Conservation (phyloP, 169 alveolate species). For the Perkinsus chesapeaki region DNA sequence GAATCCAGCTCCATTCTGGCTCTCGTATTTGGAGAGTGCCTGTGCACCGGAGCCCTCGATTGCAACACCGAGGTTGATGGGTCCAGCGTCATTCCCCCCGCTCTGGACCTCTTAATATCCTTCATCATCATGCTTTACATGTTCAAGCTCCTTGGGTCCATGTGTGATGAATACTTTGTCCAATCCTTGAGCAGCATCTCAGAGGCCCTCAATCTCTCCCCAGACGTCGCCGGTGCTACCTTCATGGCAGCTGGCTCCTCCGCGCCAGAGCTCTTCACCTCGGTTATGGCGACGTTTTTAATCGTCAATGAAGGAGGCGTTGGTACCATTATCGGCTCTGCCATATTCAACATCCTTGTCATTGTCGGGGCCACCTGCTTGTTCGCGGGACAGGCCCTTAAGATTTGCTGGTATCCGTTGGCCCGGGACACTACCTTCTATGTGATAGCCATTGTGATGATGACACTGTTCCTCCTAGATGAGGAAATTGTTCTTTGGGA, state of each 20-base stretch:
- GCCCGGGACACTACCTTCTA: constrained; percentile 17
- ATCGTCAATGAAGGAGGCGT: constrained; percentile 16
- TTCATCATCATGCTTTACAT: not conserved
- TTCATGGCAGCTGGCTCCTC: constrained; percentile 26
- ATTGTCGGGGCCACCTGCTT: constrained; percentile 25
- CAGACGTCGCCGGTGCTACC: constrained; percentile 35
- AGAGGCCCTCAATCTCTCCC: not conserved
- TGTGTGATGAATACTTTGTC: not conserved
- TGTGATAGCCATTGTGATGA: not conserved
- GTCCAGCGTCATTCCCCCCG: not conserved
- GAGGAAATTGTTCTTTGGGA: not conserved
- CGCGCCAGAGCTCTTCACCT: constrained; percentile 33
- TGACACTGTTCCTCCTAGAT: not conserved
- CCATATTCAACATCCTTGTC: constrained; percentile 29
- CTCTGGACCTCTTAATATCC: not conserved
- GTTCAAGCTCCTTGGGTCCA: not conserved
- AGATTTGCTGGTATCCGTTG: constrained; percentile 27
- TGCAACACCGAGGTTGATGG: not conserved
- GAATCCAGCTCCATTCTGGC: not conserved
- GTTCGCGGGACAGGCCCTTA: not conserved
- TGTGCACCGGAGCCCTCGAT: not conserved
- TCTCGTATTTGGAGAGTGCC: not conserved
- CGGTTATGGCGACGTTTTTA: not conserved
- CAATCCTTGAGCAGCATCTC: not conserved
- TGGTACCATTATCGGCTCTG: constrained; percentile 31